Conservation (phyloP, 768 basidiomycete genomes). For the Trametopsis cervina region DNA sequence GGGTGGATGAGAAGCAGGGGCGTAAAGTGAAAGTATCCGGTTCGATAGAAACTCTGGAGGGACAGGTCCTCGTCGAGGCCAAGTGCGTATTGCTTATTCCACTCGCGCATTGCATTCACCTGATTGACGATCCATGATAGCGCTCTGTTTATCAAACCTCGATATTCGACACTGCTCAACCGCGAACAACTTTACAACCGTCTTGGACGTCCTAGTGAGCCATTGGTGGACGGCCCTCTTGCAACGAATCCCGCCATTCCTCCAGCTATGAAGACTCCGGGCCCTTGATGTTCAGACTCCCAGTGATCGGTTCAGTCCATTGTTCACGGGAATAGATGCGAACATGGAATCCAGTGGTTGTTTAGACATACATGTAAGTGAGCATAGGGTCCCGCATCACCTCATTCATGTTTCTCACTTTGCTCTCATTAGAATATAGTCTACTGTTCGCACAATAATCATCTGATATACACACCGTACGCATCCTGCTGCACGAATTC, state of each 20-base stretch:
- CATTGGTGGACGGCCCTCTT: conserved; percentile 15
- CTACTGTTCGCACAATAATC: too few relatives aligned
- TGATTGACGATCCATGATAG: conserved; percentile 29
- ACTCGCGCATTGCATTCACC: background rate
- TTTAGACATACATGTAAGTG: too few relatives aligned
- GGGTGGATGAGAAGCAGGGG: conserved; percentile 59
- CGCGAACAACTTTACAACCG: conserved; percentile 50
- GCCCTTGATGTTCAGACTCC: background rate
- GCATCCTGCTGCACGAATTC: too few relatives aligned
- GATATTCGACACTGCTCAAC: conserved; percentile 74
- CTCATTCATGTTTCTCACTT: too few relatives aligned
- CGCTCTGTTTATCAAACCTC: conserved; percentile 83
- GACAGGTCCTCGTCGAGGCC: conserved; percentile 77
- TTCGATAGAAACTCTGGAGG: conserved; percentile 72
- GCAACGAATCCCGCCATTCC: conserved; percentile 18
- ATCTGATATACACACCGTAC: too few relatives aligned
- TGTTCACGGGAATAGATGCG: background rate
- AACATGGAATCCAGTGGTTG: too few relatives aligned
- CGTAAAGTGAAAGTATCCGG: conserved; percentile 73
- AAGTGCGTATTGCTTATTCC: conserved; percentile 40
- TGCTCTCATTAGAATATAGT: too few relatives aligned
- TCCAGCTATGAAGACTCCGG: conserved; percentile 6
- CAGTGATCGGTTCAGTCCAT: background rate
- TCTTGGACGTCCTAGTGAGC: conserved; percentile 44
- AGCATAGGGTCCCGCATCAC: too few relatives aligned